These are phyloP conservation scores for Amborella trichopoda DNA, from an alignment of 164 flowering plant species.

Conservation along the genomic window DNA sequence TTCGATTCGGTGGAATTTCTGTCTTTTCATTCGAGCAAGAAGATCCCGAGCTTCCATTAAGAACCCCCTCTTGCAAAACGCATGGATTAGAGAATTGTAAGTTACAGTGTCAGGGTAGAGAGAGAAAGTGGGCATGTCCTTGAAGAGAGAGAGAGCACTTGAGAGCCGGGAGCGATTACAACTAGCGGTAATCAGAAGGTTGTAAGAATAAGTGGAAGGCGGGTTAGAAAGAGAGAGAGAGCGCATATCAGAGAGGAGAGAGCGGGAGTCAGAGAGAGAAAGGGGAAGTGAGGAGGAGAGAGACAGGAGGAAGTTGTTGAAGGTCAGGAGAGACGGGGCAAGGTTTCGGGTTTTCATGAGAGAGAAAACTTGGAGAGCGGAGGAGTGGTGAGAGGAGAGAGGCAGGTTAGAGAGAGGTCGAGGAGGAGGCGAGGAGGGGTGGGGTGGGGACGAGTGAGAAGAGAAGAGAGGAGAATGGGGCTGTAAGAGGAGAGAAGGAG, in stretches of 20 bases:
- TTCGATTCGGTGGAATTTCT: slow-evolving; percentile 51
- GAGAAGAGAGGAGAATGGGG: slow-evolving; percentile 8
- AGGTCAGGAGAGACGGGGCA: slow-evolving; percentile 41
- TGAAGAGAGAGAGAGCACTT: slow-evolving; percentile 39
- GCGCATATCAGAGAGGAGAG: slow-evolving; percentile 33
- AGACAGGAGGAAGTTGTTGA: slow-evolving; percentile 49
- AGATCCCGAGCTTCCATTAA: slow-evolving; percentile 47
- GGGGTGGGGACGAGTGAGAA: too few relatives aligned
- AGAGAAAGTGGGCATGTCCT: slow-evolving; percentile 24
- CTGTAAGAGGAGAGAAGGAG: background rate
- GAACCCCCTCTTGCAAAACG: slow-evolving; percentile 47
- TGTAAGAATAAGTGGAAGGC: slow-evolving; percentile 35
- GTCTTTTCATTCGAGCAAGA: slow-evolving; percentile 52
- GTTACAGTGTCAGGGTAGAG: slow-evolving; percentile 57
- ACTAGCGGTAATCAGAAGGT: slow-evolving; percentile 55
- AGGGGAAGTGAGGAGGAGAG: slow-evolving; percentile 19
- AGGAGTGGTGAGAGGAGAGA: slow-evolving; percentile 31
- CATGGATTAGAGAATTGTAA: slow-evolving; percentile 60
- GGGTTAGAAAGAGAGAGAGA: slow-evolving; percentile 29
- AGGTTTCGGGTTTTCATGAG: slow-evolving; percentile 40
- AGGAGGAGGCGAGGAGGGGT: slow-evolving; percentile 30
- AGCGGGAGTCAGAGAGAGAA: background rate
- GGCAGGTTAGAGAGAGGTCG: slow-evolving; percentile 48
- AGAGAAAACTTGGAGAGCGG: slow-evolving; percentile 49
- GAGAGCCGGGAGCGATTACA: slow-evolving; percentile 38